Base-by-base conservation (phyloP, 805 yeast genomes). In the Candida orba region DNA sequence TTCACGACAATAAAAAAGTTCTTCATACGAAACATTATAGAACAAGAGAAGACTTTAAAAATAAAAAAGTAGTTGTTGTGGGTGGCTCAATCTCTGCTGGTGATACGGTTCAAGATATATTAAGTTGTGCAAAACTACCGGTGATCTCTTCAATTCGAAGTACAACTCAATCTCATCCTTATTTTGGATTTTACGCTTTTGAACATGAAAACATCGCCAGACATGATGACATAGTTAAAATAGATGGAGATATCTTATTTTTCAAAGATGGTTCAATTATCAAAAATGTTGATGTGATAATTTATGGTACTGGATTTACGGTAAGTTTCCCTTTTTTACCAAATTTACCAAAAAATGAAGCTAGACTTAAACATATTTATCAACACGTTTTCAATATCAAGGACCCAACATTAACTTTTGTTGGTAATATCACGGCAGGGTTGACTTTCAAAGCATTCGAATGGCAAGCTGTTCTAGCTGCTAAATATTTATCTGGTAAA, bases 251-350 rank as follows among this genome's bases (percentile, higher is more conserved):
- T 46, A 36, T 24, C 2, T 62, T 75, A 3, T 48, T 56, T 3
- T 73, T 78, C 38, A 64, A 44, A 3, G 76, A 74, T 46, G 84
- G 79, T 3, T 48, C 63, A 4, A 54, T 48, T 10, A 47, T 76
- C 1, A 45, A 49, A 2, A 65, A 63, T 27, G 66, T 81, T 31
- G 86, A 82, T 50, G 52, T 52, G 30, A 65, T 84, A n/a, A 59
- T 84, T 8, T 79, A 76, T 56, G 82, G 82, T 35, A 84, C 91
- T 0, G 91, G 91, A 1, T 84, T 80, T 58, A 65, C 72, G 29
- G 75, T 76, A 32, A 43, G 44, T 34, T 50, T 39, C 38, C 51
- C 52, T 53, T 50, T 65, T 62, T 42, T 68, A 52, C 51, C 68
- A 68, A 29, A 64, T 60, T 43, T 46, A 47, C 9, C 52, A 41